phyloP scores from a whole-genome alignment of 805 yeast species.

The Lipomyces orientalis region DNA sequence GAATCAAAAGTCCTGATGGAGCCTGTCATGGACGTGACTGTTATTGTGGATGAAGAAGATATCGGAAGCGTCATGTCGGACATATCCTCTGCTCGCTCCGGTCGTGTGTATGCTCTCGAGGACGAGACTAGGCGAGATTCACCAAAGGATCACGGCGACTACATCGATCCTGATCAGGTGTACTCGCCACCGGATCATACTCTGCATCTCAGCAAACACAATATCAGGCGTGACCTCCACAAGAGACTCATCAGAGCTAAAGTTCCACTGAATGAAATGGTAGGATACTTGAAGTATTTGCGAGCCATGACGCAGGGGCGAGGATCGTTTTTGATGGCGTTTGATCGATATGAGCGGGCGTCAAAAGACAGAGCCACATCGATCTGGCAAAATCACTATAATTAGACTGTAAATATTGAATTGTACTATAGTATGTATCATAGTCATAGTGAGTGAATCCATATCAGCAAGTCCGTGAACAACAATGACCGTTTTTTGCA shows the following conservation, averaged over 20 bases:
- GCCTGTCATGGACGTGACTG: slow-evolving; percentile 81
- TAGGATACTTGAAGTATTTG: slow-evolving; percentile 79
- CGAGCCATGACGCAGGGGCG: slow-evolving; percentile 90
- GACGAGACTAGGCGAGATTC: slow-evolving; percentile 51
- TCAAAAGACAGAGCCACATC: slow-evolving; percentile 53
- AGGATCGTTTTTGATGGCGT: slow-evolving; percentile 80
- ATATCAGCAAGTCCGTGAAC: background rate
- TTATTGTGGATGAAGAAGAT: slow-evolving; percentile 70
- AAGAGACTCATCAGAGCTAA: slow-evolving; percentile 64
- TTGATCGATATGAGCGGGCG: slow-evolving; percentile 72
- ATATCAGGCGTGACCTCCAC: slow-evolving; percentile 47
- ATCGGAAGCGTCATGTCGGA: slow-evolving; percentile 87
- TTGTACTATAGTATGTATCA: background rate
- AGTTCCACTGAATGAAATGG: slow-evolving; percentile 88
- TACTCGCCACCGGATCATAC: slow-evolving; percentile 76
- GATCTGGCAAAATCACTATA: slow-evolving; percentile 24
- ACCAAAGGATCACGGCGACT: slow-evolving; percentile 7
- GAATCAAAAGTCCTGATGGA: slow-evolving; percentile 66
- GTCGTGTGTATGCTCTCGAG: slow-evolving; percentile 73
- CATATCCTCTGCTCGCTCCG: slow-evolving; percentile 76
- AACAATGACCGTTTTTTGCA: background rate
- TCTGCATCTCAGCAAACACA: slow-evolving; percentile 42
- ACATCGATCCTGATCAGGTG: slow-evolving; percentile 50
- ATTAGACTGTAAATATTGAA: slow-evolving; percentile 5
- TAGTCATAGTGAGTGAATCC: background rate